Evolutionary conservation across 1,284 basidiomycete species (phyloP), one percentile per base, ranked within the genome.

Genomic region (Trichosporon asahii): DNA sequence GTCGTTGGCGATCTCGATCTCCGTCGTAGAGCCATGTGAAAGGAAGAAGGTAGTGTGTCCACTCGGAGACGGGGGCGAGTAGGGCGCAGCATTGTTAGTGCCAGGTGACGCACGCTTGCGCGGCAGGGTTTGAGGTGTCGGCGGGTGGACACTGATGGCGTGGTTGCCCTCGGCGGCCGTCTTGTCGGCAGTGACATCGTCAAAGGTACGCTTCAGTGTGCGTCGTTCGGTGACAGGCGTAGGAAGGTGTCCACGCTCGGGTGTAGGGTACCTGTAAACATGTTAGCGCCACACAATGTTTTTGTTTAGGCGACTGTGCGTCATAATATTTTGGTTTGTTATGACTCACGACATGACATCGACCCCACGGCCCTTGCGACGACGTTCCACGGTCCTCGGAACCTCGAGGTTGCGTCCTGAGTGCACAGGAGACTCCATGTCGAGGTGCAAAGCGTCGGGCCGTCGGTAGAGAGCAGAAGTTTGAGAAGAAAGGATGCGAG

Each of bases 121-220:
- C 18, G 88, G 88, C 8, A 80, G 86, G 9, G 85, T 86, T 18
- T 90, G 88, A 85, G 86, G 85, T 4, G 83, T 80, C 15, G 89
- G 89, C 1, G 85, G 85, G 44, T 70, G 66, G 9, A 61, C 29
- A 31, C 57, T 61, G 57, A 61, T 61, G 57, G 65, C 23, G 31
- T 66, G 40, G 57, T 33, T 31, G 8, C 27, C 57, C 8, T 61
- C 29, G 27, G n/a, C 29, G 3, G 57, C 57, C 18, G 57, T 33
- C 57, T 61, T 61, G 33, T 61, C 29, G 21, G 29, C 57, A 15
- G 29, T n/a, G 37, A 11, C 29, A 66, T 68, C 21, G 60, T 53
- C 21, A 60, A 64, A 66, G 55, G 27, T 31, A 74, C 75, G n/a
- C 70, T 71, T 49, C 69, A 31, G 57, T 14, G 70, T 72, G 64